Conservation (phyloP, 192 early-diverging fungal species). For the Mortierella alpina region DNA sequence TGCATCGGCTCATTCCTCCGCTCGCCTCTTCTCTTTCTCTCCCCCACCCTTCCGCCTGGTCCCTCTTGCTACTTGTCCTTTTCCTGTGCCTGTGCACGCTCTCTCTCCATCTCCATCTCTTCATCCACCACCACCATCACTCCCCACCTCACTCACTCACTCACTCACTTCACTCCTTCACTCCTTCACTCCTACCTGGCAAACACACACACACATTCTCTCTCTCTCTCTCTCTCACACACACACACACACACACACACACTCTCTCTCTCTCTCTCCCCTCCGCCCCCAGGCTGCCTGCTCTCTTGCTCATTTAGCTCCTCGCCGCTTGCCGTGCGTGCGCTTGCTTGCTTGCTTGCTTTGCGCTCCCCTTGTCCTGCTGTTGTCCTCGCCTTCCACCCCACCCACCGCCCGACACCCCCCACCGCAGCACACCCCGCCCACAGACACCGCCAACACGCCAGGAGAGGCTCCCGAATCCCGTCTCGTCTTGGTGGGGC, state of each 20-base stretch:
- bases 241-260: no score
- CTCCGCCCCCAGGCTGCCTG: no score
- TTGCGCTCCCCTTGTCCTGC: no score
- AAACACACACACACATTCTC: neutral
- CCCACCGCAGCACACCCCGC: neutral
- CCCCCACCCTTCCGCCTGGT: neutral
- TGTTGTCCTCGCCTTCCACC: no score
- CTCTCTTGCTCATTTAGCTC: no score
- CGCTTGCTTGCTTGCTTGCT: no score
- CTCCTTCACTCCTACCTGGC: slow-evolving; percentile 2
- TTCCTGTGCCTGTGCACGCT: neutral
- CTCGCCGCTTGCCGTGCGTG: no score
- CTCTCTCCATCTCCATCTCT: neutral
- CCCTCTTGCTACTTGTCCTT: slow-evolving; percentile 4
- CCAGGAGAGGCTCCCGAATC: no score
- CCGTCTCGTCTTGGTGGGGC: no score
- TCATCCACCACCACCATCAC: neutral
- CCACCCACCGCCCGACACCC: neutral
- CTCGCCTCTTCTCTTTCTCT: neutral
- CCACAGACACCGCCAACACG: no score
- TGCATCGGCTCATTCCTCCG: neutral
- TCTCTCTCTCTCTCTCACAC: neutral
- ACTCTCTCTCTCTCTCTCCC: slow-evolving; percentile 1
- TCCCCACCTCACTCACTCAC: neutral
- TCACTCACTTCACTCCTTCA: neutral